Evolutionary conservation across 1,284 basidiomycete species (phyloP), one percentile per base, ranked within the genome.

Genomic region (Ceratobasidium sp.): DNA sequence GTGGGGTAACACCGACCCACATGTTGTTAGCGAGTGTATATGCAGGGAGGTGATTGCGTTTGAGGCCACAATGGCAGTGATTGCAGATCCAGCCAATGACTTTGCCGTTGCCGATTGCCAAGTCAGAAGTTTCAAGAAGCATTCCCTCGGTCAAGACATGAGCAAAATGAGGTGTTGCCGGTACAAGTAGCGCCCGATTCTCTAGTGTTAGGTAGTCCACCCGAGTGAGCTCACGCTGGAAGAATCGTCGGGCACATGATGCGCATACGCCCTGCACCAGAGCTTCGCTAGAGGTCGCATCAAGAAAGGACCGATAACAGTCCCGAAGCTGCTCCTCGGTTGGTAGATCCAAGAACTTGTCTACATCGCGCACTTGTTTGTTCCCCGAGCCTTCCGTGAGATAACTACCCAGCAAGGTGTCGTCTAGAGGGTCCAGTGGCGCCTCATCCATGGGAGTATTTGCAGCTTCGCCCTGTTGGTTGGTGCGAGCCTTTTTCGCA

Each of bases 1-100:
- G 33, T 0, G 84, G 85, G 18, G 84, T 74, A 6, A 79, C 71
- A 7, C 64, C 64, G 48, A 65, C 27, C 64, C 64, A 65, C 64
- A 65, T 65, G 20, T 48, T 46, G 14, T 65, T 65, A 14, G 64
- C 3, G 2, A 65, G 35, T 8, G 64, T 27, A 14, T 46, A 48
- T 8, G 64, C 41, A 7, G 41, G 64, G 2, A 46, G 38, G 27
- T 27, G 41, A 30, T 65, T 65, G 2, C 44, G 41, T 6, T 46
- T 23, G 38, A 46, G 64, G 2, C 20, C 64, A 41, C 6, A 48
- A 18, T 8, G 2, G 64, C 64, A 65, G 41, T 46, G 44, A 16
- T n/a, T 16, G 27, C 64, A 65, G 41, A 46, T 46, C 64, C 64
- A 46, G 23, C 64, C 64, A 6, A 12, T 20, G 8, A 46, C 14